phyloP scores from a whole-genome alignment of 202 grass and related monocot genomes.

The Digitaria exilis region DNA sequence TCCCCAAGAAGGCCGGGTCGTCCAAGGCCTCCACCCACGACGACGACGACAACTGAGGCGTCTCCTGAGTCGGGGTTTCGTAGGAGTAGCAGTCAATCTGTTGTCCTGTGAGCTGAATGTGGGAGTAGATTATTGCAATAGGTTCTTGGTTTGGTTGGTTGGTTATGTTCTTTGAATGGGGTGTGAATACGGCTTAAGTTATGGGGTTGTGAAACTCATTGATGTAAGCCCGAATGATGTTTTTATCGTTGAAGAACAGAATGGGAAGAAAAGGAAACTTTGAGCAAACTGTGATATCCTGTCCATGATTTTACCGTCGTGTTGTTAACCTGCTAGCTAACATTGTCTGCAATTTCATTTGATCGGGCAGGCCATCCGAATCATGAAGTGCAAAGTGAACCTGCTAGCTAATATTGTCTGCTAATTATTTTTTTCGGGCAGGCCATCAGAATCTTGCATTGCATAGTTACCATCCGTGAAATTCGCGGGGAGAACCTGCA shows the following conservation, averaged over 20 bases:
- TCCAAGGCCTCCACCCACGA: constrained; percentile 59
- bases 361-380: too few species aligned
- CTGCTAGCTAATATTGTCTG: too few species aligned
- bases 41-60: constrained; percentile 52
- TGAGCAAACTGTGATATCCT: too few species aligned
- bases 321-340: too few species aligned
- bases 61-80: background rate
- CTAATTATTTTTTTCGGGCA: too few species aligned
- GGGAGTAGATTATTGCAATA: background rate
- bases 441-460: too few species aligned
- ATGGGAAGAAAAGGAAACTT: background rate
- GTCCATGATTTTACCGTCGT: too few species aligned
- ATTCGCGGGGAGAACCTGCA: too few species aligned
- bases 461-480: too few species aligned
- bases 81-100: background rate
- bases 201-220: constrained; percentile 14
- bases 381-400: too few species aligned
- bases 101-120: background rate
- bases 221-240: constrained; percentile 23
- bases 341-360: too few species aligned
- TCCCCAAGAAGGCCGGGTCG: constrained; percentile 65
- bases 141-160: constrained; percentile 6
- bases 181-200: constrained; percentile 43
- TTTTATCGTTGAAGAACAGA: background rate
- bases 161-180: background rate